Conservation (phyloP, 2,329 filamentous ascomycete genomes). For the Thelonectria discophora region DNA sequence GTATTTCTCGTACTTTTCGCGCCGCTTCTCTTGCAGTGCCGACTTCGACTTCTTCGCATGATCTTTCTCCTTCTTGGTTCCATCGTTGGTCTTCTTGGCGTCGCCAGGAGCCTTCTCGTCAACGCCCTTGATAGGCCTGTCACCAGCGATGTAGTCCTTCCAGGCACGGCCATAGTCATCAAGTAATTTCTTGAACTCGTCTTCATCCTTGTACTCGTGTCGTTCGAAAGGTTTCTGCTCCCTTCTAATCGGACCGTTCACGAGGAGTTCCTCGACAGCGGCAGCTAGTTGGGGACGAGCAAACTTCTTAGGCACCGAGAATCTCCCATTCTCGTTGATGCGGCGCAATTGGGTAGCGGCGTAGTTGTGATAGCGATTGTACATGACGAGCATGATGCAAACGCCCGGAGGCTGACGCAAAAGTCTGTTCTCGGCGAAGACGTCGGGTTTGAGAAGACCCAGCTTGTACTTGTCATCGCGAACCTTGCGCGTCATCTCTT, state of each 20-base stretch:
- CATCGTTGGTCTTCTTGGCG: no score
- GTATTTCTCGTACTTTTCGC: no score
- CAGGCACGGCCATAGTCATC: no score
- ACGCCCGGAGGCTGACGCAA: slow-evolving; percentile 74
- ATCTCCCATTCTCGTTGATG: slow-evolving; percentile 74
- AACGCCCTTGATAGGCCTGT: no score
- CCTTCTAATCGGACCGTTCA: not conserved
- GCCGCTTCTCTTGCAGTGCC: no score
- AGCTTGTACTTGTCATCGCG: slow-evolving; percentile 64
- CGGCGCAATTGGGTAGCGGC: slow-evolving; percentile 67
- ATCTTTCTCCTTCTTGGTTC: no score
- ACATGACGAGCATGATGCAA: slow-evolving; percentile 72
- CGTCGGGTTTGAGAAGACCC: slow-evolving; percentile 69
- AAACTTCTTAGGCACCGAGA: slow-evolving; percentile 41
- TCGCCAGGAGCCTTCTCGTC: no score
- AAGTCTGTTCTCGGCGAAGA: slow-evolving; percentile 71
- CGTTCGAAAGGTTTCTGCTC: no score
- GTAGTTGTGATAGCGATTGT: slow-evolving; percentile 76
- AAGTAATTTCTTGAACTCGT: no score
- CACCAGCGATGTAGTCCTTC: no score
- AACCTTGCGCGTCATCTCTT: slow-evolving; percentile 68
- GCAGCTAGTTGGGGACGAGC: not conserved
- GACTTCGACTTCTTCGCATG: no score
- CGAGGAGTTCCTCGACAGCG: not conserved
- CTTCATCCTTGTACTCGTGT: no score